Conservation (phyloP, 2,329 filamentous ascomycete genomes). For the Penicillium sp. region DNA sequence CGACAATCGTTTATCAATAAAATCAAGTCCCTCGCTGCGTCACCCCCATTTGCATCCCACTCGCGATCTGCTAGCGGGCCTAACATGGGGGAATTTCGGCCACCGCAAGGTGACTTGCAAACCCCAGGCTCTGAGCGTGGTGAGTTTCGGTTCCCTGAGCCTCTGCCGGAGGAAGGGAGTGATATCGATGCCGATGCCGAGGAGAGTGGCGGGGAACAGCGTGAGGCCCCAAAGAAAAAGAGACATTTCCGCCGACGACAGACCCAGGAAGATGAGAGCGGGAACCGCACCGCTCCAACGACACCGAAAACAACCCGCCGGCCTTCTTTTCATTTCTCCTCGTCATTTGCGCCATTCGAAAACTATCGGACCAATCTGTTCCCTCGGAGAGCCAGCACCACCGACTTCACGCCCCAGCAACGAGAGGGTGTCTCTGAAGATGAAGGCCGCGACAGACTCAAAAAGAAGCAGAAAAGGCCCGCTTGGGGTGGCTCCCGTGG, state of each 20-base stretch:
- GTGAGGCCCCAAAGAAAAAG: conserved; percentile 60
- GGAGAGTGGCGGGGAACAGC: conserved; percentile 80
- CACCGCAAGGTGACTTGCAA: conserved; percentile 41
- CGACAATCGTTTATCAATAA: conserved; percentile 74
- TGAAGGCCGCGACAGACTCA: conserved; percentile 68
- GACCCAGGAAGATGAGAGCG: conserved; percentile 55
- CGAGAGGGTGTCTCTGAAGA: conserved; percentile 74
- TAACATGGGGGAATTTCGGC: conserved; percentile 47
- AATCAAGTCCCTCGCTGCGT: conserved; percentile 72
- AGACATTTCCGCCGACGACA: conserved; percentile 61
- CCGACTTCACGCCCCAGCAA: conserved; percentile 59
- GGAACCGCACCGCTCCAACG: conserved; percentile 66
- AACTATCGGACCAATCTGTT: conserved; percentile 57
- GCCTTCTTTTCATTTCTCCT: conserved; percentile 44
- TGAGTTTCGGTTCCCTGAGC: conserved; percentile 57
- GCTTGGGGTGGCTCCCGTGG: conserved; percentile 59
- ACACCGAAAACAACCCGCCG: conserved; percentile 60
- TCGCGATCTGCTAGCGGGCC: conserved; percentile 54
- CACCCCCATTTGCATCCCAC: conserved; percentile 55
- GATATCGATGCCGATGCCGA: conserved; percentile 81
- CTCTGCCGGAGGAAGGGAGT: conserved; percentile 63
- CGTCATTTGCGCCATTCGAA: conserved; percentile 54
- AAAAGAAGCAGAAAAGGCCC: conserved; percentile 62
- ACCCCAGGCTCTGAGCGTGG: conserved; percentile 56
- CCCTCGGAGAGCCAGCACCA: conserved; percentile 68